Conservation (phyloP, 306 rosid genomes). For the Fagus crenata region DNA sequence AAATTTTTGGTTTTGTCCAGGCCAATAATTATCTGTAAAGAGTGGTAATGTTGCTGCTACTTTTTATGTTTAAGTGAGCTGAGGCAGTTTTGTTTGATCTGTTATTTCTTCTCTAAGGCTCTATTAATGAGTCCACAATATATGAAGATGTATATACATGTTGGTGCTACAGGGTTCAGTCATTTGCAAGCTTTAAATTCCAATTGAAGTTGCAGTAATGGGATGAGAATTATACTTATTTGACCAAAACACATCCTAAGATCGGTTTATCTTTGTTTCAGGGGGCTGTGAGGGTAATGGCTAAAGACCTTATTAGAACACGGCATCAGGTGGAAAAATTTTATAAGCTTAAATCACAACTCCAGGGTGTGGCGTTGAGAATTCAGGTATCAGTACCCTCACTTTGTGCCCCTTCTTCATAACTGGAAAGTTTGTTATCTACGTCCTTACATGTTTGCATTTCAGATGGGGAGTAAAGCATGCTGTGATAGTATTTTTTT, state of each 20-base stretch:
- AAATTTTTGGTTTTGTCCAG: not conserved
- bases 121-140: not conserved
- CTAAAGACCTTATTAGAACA: constrained; percentile 87
- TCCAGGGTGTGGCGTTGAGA: constrained; percentile 83
- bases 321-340: constrained; percentile 90
- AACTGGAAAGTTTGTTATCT: not conserved
- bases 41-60: not conserved
- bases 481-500: not conserved
- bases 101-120: not conserved
- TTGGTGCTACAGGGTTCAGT: not conserved
- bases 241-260: constrained; percentile 21
- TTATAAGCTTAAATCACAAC: constrained; percentile 87
- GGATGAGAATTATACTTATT: constrained; percentile 13
- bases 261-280: constrained; percentile 34
- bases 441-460: constrained; percentile 1
- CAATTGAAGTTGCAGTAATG: not conserved
- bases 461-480: not conserved
- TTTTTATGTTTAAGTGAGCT: not conserved
- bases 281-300: constrained; percentile 91
- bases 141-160: not conserved
- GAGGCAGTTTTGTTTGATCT: not conserved
- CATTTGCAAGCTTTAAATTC: constrained; percentile 11
- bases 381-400: constrained; percentile 55
- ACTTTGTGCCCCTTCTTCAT: not conserved
- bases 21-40: not conserved